Base-by-base conservation (phyloP, 1,139 yeast genomes). In the Pichia sp. region DNA sequence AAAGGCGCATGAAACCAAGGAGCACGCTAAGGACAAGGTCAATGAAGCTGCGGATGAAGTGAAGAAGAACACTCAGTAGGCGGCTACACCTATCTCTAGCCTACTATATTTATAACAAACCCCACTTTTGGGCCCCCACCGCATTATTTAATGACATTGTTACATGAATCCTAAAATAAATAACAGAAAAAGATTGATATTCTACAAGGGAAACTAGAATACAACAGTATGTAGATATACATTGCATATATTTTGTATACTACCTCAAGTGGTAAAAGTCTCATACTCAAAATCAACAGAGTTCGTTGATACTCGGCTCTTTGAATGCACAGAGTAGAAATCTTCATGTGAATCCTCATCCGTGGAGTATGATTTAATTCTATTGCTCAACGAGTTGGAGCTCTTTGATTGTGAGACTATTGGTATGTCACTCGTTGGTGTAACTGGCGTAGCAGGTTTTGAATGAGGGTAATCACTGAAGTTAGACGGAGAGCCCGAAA, bases 221-320 rank as follows among this genome's bases (percentile, higher is more conserved):
- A n/a, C n/a, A n/a, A n/a, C n/a, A n/a, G n/a, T n/a, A n/a, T n/a
- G n/a, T n/a, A n/a, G n/a, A n/a, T n/a, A n/a, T n/a, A n/a, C n/a
- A n/a, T n/a, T n/a, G n/a, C n/a, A n/a, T n/a, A n/a, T n/a, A n/a
- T n/a, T n/a, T n/a, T n/a, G n/a, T n/a, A n/a, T n/a, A n/a, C n/a
- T n/a, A n/a, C n/a, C n/a, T 27, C n/a, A 38, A 16, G 31, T 19
- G 20, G 38, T 38, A 18, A 35, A 38, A 4, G 39, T 38, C 24
- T 38, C 41, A 26, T 29, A 38, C 20, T 38, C 41, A 19, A 38
- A 29, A 12, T 36, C 32, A 12, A 30, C 11, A 3, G 33, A 30
- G 6, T 18, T 10, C 4, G 18, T 11, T 15, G 34, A 32, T n/a
- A 32, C 8, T 26, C 30, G 15, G 16, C 17, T 20, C 3, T 12